A percentile compares a stretch with the other conserved stretches of the same genome.
Conservation (phyloP, 2,329 filamentous ascomycete genomes). For the Lecanicillium sp. region DNA sequence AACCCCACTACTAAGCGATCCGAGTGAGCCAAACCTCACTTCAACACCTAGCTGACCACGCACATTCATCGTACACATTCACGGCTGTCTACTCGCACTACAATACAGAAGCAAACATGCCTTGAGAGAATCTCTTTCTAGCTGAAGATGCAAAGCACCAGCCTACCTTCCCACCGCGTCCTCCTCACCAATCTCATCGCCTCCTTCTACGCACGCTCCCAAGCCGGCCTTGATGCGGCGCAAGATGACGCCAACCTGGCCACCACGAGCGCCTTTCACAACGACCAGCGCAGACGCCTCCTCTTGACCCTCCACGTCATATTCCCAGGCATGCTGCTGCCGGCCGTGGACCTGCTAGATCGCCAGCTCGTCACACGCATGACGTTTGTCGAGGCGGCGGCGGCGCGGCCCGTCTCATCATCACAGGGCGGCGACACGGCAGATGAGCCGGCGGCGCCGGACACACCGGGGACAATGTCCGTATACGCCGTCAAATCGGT, state of each 20-base stretch:
- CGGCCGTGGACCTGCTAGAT: constrained; percentile 83
- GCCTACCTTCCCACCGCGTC: constrained; percentile 27
- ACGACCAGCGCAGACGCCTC: constrained; percentile 37
- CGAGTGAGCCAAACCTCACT: no score
- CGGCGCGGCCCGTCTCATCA: neutral
- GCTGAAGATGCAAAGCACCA: constrained; percentile 10
- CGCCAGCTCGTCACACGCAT: constrained; percentile 60
- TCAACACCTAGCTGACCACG: no score
- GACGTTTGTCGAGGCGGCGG: constrained; percentile 2
- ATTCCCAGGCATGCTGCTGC: constrained; percentile 73
- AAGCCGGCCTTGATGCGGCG: constrained; percentile 2
- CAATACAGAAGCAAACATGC: no score
- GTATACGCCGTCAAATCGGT: constrained; percentile 12
- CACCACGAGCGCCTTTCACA: constrained; percentile 8
- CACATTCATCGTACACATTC: no score
- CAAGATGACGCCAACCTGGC: constrained; percentile 16
- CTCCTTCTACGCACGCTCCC: constrained; percentile 29
- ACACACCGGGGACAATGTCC: no score
- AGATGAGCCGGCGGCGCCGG: no score
- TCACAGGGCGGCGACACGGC: no score
- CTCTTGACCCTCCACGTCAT: constrained; percentile 79
- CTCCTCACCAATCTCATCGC: constrained; percentile 43
- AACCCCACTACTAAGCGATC: no score
- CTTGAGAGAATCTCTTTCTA: no score
- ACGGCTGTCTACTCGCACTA: no score